Evolutionary conservation across 805 yeast species (phyloP).

Genomic region (Blastobotrys parvus): DNA sequence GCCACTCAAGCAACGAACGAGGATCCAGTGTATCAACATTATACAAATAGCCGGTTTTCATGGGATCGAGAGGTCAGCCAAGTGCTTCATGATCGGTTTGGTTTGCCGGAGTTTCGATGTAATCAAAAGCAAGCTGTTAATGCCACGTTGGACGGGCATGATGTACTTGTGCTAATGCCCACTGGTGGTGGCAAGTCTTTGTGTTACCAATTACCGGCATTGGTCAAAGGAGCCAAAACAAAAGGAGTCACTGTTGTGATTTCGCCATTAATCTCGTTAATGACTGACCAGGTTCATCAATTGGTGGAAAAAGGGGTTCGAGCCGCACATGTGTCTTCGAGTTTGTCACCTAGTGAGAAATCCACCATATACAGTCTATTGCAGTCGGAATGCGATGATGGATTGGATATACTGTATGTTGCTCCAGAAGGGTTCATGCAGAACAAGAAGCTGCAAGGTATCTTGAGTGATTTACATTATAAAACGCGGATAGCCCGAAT

Average conservation of each 20-base stretch:
- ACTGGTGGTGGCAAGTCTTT: constrained; percentile 98
- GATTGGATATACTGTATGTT: constrained; percentile 67
- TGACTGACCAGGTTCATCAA: constrained; percentile 96
- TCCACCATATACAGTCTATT: constrained; percentile 50
- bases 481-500: constrained; percentile 63
- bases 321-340: constrained; percentile 86
- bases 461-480: constrained; percentile 49
- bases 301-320: constrained; percentile 54
- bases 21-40: not conserved
- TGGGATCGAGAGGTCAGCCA: constrained; percentile 67
- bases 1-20: not conserved
- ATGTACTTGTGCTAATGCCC: constrained; percentile 94
- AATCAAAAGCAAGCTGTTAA: constrained; percentile 84
- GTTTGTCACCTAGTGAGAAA: constrained; percentile 55
- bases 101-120: constrained; percentile 58
- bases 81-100: constrained; percentile 52
- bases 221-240: constrained; percentile 65
- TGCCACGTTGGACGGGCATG: constrained; percentile 64
- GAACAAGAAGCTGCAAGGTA: constrained; percentile 57
- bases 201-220: constrained; percentile 92
- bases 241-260: constrained; percentile 83
- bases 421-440: constrained; percentile 93
- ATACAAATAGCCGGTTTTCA: constrained; percentile 16
- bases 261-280: constrained; percentile 88
- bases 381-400: constrained; percentile 42